phyloP scores from a whole-genome alignment of 108 stramenopile species.

The Skeletonema menzelii region DNA sequence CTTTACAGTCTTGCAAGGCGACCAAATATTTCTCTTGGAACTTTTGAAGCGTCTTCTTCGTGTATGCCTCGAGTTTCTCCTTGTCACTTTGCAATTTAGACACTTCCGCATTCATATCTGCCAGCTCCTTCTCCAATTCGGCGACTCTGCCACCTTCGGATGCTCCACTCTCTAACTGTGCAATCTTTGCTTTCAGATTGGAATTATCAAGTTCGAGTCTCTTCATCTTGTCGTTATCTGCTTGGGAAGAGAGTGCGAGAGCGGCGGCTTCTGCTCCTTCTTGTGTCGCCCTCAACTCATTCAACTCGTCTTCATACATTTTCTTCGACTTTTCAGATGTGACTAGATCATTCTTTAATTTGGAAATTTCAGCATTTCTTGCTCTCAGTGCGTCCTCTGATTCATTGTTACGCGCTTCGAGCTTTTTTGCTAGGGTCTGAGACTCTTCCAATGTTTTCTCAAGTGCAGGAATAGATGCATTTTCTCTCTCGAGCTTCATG shows the following conservation, averaged over 20 bases:
- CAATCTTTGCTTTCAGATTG: conserved; percentile 66
- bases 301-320: conserved; percentile 77
- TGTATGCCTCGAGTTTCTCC: conserved; percentile 92
- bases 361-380: conserved; percentile 60
- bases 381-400: conserved; percentile 43
- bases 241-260: conserved; percentile 28
- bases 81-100: conserved; percentile 86
- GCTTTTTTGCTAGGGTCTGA: conserved; percentile 43
- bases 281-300: conserved; percentile 75
- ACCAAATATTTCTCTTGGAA: conserved; percentile 95
- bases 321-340: conserved; percentile 79
- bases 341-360: conserved; percentile 59
- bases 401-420: conserved; percentile 49
- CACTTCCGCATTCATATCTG: conserved; percentile 71
- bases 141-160: conserved; percentile 24
- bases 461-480: conserved; percentile 64
- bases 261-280: conserved; percentile 60
- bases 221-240: conserved; percentile 64
- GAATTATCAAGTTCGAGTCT: conserved; percentile 81
- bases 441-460: conserved; percentile 63
- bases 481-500: conserved; percentile 79
- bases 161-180: conserved; percentile 39
- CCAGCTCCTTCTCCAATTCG: conserved; percentile 64
- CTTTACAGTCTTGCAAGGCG: conserved; percentile 89
- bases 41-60: conserved; percentile 90